Evolutionary conservation across 1,284 basidiomycete species (phyloP), one percentile per base, ranked within the genome.

Genomic region (Gymnopus androsaceus): DNA sequence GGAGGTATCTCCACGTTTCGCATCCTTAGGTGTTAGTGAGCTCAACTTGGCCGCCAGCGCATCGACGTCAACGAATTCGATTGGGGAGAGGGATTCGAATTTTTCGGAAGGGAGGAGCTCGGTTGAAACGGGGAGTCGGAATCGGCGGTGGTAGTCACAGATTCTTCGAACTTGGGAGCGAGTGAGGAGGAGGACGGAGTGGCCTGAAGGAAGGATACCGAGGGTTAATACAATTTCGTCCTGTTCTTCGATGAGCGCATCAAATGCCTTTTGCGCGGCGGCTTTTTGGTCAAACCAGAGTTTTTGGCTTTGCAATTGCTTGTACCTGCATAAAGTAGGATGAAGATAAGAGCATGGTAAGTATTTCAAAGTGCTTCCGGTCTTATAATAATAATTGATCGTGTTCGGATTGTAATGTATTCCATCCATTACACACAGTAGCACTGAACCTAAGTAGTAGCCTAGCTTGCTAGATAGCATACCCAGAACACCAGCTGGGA

Each of bases 81-180:
- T 45, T n/a, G 51, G 51, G 15, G 51, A 45, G 15, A 53, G 27
- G 2, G 51, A 53, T n/a, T 53, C 41, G 8, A 45, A 46, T 8
- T 11, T 28, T 17, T 30, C 33, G 6, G 51, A 44, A 17, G 4
- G n/a, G 3, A 37, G 12, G 9, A 15, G 31, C 46, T 53, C 51
- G 11, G n/a, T n/a, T n/a, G 30, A 33, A 2, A 4, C 4, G 27
- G 41, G 41, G 1, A 19, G 34, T 4, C 3, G 15, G 9, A 28
- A 17, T 15, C 19, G 19, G 12, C 23, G 27, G 19, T 23, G 19
- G 12, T 27, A n/a, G 6, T 14, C 11, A 25, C 33, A 53, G 27
- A 53, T n/a, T 11, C 28, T 19, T 11, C 19, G 5, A 23, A 53
- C 15, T 36, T 53, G 41, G 3, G 40, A 7, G 15, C n/a, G 19